Conservation (phyloP, 768 basidiomycete genomes). For the Antrodiella citrinella region DNA sequence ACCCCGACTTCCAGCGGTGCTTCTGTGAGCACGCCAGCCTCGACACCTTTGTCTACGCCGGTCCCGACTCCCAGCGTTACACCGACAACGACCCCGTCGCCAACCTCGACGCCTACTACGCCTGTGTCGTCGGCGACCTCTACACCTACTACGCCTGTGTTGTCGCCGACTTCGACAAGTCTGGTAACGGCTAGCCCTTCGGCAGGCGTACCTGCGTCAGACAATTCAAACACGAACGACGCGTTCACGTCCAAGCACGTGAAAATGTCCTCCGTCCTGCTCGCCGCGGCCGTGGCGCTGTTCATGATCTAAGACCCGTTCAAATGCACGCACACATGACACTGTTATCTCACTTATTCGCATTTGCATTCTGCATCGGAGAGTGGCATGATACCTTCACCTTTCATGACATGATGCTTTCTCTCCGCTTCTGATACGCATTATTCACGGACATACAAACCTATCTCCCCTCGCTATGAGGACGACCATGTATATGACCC, state of each 20-base stretch:
- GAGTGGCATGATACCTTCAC: neutral
- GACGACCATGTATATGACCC: neutral
- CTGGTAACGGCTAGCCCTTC: neutral
- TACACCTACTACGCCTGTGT: neutral
- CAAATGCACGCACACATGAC: neutral
- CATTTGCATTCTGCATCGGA: neutral
- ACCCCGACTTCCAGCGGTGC: neutral
- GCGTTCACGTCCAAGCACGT: neutral
- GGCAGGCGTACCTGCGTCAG: neutral
- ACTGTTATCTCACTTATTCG: neutral
- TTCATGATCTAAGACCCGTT: conserved; percentile 1
- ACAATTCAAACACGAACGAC: neutral
- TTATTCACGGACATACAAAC: neutral
- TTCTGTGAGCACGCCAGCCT: neutral
- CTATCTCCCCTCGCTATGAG: too few species aligned
- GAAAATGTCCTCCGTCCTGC: neutral
- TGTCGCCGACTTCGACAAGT: neutral
- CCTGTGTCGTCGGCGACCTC: neutral
- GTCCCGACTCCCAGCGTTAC: neutral
- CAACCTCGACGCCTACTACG: neutral
- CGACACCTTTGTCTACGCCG: neutral
- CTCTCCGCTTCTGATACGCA: neutral
- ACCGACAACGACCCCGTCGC: neutral
- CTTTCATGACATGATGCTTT: neutral
- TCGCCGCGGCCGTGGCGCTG: neutral